Conservation (phyloP, 495 filamentous ascomycete genomes). For the Glonium stellatum region DNA sequence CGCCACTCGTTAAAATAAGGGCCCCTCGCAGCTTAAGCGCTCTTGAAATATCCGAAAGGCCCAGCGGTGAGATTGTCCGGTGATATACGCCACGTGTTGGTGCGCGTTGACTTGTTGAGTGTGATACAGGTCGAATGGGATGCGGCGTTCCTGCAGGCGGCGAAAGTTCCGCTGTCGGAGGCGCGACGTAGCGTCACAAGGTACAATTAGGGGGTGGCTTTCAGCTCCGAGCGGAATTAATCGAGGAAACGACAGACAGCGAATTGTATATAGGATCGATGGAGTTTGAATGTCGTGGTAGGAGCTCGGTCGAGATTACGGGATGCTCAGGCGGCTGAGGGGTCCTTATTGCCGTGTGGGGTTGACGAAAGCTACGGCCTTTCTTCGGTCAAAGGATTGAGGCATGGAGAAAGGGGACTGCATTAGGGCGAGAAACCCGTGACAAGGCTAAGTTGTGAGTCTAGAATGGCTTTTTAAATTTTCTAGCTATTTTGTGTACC, state of each 20-base stretch:
- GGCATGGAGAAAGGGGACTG: too few species aligned
- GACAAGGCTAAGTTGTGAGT: neutral
- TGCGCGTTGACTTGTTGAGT: neutral
- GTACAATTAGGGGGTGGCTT: neutral
- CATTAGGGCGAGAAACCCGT: too few species aligned
- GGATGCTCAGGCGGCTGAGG: neutral
- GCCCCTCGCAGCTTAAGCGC: neutral
- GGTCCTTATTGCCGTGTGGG: neutral
- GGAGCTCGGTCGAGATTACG: neutral
- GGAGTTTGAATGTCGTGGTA: neutral
- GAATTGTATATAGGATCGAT: neutral
- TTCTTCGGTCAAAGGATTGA: too few species aligned
- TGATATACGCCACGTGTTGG: neutral
- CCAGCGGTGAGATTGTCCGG: neutral
- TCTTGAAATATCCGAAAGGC: neutral
- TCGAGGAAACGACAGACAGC: slow-evolving; percentile 3
- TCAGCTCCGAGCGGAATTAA: neutral
- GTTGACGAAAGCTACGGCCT: neutral
- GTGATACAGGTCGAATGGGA: neutral
- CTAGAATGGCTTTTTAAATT: too few species aligned
- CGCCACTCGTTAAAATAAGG: neutral
- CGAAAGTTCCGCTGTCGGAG: neutral
- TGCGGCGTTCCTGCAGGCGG: neutral
- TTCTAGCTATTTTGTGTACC: neutral
- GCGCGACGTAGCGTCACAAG: neutral